Percentiles rank a stretch among this genome's conserved stretches.
Conservation (phyloP, 2,329 filamentous ascomycete genomes). For the Ophiostoma triangulosporum region DNA sequence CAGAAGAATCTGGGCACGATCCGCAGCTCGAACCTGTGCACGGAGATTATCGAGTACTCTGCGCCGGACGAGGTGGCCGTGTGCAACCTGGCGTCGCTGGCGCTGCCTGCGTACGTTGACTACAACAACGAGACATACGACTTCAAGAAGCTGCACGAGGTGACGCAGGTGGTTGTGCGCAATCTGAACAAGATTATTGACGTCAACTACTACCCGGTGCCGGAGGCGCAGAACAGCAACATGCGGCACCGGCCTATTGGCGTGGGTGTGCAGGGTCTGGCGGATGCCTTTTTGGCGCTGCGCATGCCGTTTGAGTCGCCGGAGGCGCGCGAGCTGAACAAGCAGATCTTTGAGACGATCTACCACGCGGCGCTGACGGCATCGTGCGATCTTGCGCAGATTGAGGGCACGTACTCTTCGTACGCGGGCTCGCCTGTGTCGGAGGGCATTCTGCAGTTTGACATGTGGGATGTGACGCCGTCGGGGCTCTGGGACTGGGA, state of each 20-base stretch:
- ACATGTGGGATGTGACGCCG: constrained; percentile 95
- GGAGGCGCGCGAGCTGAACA: constrained; percentile 87
- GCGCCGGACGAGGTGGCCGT: constrained; percentile 97
- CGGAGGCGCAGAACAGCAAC: constrained; percentile 89
- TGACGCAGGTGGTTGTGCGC: constrained; percentile 78
- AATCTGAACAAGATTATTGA: constrained; percentile 99
- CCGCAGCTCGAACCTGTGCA: constrained; percentile 96
- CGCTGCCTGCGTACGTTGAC: constrained; percentile 83
- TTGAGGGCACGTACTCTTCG: constrained; percentile 72
- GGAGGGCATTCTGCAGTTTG: constrained; percentile 90
- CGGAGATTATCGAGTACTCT: constrained; percentile 95
- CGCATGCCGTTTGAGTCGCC: constrained; percentile 94
- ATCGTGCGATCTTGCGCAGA: constrained; percentile 73
- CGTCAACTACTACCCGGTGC: constrained; percentile 95
- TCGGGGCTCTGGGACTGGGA: constrained; percentile 96
- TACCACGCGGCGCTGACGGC: constrained; percentile 91
- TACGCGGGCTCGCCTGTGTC: constrained; percentile 92
- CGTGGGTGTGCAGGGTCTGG: constrained; percentile 93
- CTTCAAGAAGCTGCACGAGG: constrained; percentile 93
- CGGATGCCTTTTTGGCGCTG: constrained; percentile 93
- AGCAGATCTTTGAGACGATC: constrained; percentile 98
- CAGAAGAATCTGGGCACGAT: constrained; percentile 99
- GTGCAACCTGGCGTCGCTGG: constrained; percentile 92
- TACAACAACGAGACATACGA: constrained; percentile 74
- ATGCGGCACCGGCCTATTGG: constrained; percentile 93